phyloP scores from a whole-genome alignment of 495 filamentous ascomycete species.

The Xylaria sp. region DNA sequence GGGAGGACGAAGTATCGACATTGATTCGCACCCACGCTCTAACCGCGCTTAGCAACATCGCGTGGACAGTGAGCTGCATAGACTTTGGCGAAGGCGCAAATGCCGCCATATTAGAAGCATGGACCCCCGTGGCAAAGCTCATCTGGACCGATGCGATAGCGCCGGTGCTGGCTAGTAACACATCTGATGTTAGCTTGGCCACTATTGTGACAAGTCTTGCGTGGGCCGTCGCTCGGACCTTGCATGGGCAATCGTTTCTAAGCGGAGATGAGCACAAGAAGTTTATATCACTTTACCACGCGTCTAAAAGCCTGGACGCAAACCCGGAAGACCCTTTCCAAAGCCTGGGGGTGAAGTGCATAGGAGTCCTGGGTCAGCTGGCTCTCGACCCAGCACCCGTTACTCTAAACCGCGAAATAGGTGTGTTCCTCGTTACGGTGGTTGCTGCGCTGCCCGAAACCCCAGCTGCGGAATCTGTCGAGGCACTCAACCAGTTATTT shows the following conservation, averaged over 20 bases:
- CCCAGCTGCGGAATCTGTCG: slow-evolving; percentile 58
- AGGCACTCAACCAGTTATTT: slow-evolving; percentile 66
- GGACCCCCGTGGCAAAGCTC: slow-evolving; percentile 55
- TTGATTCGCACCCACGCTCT: slow-evolving; percentile 56
- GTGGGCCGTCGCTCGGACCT: slow-evolving; percentile 64
- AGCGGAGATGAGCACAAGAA: slow-evolving; percentile 57
- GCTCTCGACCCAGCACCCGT: slow-evolving; percentile 55
- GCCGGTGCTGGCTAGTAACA: slow-evolving; percentile 61
- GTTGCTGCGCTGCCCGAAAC: slow-evolving; percentile 53
- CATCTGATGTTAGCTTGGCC: slow-evolving; percentile 64
- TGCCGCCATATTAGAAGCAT: slow-evolving; percentile 50
- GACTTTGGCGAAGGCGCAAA: slow-evolving; percentile 53
- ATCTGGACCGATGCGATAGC: slow-evolving; percentile 61
- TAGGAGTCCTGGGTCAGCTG: slow-evolving; percentile 65
- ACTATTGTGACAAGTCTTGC: slow-evolving; percentile 64
- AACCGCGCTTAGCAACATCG: slow-evolving; percentile 64
- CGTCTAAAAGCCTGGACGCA: slow-evolving; percentile 47
- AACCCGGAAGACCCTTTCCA: slow-evolving; percentile 55
- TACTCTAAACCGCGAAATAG: slow-evolving; percentile 61
- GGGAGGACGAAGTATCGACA: slow-evolving; percentile 31
- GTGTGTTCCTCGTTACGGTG: slow-evolving; percentile 63
- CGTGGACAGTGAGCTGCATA: slow-evolving; percentile 63
- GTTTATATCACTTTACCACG: slow-evolving; percentile 67
- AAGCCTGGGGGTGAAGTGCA: slow-evolving; percentile 63
- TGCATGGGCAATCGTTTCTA: slow-evolving; percentile 55